A percentile compares a stretch with the other conserved stretches of the same genome.
Conservation (phyloP, 1,139 yeast genomes). For the Trichomonascaceae sp. region DNA sequence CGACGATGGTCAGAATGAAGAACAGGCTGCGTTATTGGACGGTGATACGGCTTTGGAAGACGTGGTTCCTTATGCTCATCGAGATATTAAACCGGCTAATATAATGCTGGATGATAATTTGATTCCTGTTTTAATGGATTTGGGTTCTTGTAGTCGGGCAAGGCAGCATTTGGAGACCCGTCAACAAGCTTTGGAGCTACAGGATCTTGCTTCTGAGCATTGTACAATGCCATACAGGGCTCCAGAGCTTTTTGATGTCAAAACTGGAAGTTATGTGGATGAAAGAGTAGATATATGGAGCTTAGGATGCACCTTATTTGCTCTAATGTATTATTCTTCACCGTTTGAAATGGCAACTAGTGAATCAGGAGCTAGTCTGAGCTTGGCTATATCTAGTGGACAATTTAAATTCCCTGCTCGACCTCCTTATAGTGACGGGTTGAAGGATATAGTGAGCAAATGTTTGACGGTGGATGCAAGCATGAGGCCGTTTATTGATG, state of each 20-base stretch:
- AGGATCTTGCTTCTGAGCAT: constrained; percentile 78
- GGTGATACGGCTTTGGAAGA: constrained; percentile 45
- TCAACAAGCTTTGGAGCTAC: constrained; percentile 67
- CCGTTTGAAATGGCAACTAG: constrained; percentile 85
- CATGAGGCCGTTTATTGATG: constrained; percentile 57
- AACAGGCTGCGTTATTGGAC: constrained; percentile 21
- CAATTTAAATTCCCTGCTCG: constrained; percentile 56
- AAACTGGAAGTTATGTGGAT: constrained; percentile 54
- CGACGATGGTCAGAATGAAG: constrained; percentile 22
- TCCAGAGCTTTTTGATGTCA: constrained; percentile 80
- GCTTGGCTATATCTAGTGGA: constrained; percentile 70
- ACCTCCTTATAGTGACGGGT: constrained; percentile 48
- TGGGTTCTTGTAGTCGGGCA: constrained; percentile 75
- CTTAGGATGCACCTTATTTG: constrained; percentile 74
- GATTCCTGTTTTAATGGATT: constrained; percentile 69
- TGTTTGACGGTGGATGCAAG: constrained; percentile 60
- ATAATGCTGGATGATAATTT: constrained; percentile 73
- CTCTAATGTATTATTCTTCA: constrained; percentile 69
- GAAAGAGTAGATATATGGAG: constrained; percentile 89
- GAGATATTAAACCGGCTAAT: constrained; percentile 86
- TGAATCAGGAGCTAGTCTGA: constrained; percentile 75
- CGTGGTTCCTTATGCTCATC: constrained; percentile 69
- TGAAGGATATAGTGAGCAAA: constrained; percentile 48
- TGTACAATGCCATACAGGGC: constrained; percentile 86
- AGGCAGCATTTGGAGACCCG: constrained; percentile 49